phyloP scores from a whole-genome alignment of 768 basidiomycete genomes.

The Sarcodon aspratus region DNA sequence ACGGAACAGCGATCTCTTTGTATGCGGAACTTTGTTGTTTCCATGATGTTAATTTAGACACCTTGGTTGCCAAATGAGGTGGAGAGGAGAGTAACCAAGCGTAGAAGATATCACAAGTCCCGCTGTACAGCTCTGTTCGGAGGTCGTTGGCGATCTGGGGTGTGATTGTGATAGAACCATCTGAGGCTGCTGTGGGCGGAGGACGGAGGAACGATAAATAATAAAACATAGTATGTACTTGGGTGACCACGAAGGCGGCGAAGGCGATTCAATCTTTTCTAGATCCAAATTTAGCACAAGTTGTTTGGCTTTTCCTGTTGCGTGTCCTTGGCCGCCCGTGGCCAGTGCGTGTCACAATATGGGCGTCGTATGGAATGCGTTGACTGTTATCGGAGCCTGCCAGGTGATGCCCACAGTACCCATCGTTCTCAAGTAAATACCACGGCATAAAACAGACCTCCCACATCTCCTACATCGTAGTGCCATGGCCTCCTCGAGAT shows the following conservation, averaged over 20 bases:
- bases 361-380: no score
- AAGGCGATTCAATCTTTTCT: not conserved
- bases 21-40: slow-evolving; percentile 48
- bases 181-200: slow-evolving; percentile 46
- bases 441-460: no score
- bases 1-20: slow-evolving; percentile 58
- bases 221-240: slow-evolving; percentile 50
- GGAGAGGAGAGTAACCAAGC: slow-evolving; percentile 35
- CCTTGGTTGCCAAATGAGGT: slow-evolving; percentile 13
- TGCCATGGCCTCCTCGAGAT: no score
- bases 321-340: no score
- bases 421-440: no score
- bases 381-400: no score
- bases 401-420: no score
- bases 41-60: slow-evolving; percentile 67
- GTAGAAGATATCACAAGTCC: slow-evolving; percentile 55
- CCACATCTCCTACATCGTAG: no score
- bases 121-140: slow-evolving; percentile 58
- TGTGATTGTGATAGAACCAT: slow-evolving; percentile 43
- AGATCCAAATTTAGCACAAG: no score
- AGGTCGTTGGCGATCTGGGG: slow-evolving; percentile 88
- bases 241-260: not conserved
- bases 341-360: no score
- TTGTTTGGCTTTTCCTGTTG: no score
- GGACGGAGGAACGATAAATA: slow-evolving; percentile 87